Evolutionary conservation across 495 filamentous ascomycete species (phyloP), one percentile per base, ranked within the genome.

Genomic region (Daldinia loculata): DNA sequence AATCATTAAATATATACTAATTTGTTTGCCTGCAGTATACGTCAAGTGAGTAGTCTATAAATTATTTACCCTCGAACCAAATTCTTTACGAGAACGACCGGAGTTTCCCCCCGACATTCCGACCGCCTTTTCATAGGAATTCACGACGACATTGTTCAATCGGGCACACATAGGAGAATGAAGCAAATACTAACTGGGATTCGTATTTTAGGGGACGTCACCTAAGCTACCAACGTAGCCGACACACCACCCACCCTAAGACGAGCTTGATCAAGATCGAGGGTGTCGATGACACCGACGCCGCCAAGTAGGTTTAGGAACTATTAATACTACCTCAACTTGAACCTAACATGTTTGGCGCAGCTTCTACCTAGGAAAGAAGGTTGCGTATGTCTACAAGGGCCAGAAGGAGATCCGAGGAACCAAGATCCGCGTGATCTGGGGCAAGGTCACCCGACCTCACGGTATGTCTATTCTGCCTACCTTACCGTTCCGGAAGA

Each of bases 401-500:
- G 95, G 90, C 67, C 89, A 92, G 85, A 91, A 88, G 84, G 93
- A 97, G 86, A 86, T 94, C 75, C 92, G 93, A 76, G 95, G 95
- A 79, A 93, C 93, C 80, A 97, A 98, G 89, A 94, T 98, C 82
- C 87, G 94, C 79, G 94, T 98, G 70, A 98, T 98, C 85, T 99
- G 96, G 95, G 96, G 96, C 84, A 98, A 97, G 88, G 89, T 98
- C 78, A 97, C 94, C 77, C 88, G 93, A 77, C 89, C 93, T 79
- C 94, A 98, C 84, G 95, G 93, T 95, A 90, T 76, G 88, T 56
- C 15, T 24, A 41, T 80, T 69, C 17, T 1, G 12, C 22, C 51
- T 56, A 48, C 19, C 7, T 50, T 15, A 36, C n/a, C 2, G 9
- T 55, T 24, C 5, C 15, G 14, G 15, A 53, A 15, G 26, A 15